Conservation (phyloP, 1,139 yeast species). For the Scheffersomyces illinoinensis region DNA sequence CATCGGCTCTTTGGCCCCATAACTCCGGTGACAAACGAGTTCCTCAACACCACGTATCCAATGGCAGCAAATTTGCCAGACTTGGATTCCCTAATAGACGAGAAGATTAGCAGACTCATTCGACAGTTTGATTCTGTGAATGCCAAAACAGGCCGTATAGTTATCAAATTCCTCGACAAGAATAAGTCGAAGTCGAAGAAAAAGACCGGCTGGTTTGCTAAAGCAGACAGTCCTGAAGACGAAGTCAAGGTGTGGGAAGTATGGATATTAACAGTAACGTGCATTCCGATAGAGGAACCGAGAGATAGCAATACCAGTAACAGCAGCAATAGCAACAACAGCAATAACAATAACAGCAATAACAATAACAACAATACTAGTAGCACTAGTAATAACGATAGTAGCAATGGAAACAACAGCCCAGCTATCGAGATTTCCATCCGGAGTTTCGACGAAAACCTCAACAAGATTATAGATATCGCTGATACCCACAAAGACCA, state of each 20-base stretch:
- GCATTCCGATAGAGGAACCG: slow-evolving; percentile 26
- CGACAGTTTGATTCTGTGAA: slow-evolving; percentile 21
- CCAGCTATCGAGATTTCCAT: slow-evolving; percentile 25
- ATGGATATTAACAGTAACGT: slow-evolving; percentile 41
- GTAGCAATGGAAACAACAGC: slow-evolving; percentile 3
- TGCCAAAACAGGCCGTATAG: slow-evolving; percentile 22
- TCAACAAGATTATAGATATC: slow-evolving; percentile 49
- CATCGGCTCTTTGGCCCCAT: slow-evolving; percentile 70
- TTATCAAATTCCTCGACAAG: slow-evolving; percentile 31
- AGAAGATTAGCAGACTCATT: slow-evolving; percentile 38
- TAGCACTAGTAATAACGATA: not conserved
- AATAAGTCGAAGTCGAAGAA: slow-evolving; percentile 30
- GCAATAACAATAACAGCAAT: not conserved
- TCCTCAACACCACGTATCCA: slow-evolving; percentile 48
- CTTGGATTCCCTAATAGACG: slow-evolving; percentile 46
- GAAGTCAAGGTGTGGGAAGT: slow-evolving; percentile 37
- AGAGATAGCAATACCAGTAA: not conserved
- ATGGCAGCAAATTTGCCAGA: slow-evolving; percentile 42
- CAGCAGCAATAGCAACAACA: not conserved
- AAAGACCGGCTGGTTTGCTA: slow-evolving; percentile 47
- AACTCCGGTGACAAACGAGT: slow-evolving; percentile 50
- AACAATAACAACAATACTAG: not conserved
- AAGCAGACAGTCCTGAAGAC: slow-evolving; percentile 22
- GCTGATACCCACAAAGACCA: slow-evolving; percentile 62
- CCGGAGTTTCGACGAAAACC: slow-evolving; percentile 40